Percentiles rank a stretch among this genome's conserved stretches.
Conservation (phyloP, 345 rosid genomes). For the Murraya koenigii region DNA sequence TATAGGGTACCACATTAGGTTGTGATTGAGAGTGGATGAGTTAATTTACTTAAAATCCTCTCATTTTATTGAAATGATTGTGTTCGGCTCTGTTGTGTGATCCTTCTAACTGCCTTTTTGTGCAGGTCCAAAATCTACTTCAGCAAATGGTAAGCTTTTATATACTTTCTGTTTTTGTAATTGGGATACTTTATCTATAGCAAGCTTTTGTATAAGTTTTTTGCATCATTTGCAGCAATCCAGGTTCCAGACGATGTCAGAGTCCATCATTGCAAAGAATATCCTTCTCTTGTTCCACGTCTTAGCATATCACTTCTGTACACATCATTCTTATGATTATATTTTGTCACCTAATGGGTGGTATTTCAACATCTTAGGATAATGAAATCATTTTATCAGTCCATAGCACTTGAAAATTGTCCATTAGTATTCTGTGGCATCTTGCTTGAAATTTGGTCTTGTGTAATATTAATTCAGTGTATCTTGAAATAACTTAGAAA, state of each 20-base stretch:
- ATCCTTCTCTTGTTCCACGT: constrained; percentile 51
- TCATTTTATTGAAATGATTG: constrained; percentile 9
- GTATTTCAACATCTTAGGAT: background rate
- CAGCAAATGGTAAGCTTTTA: constrained; percentile 72
- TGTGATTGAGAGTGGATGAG: background rate
- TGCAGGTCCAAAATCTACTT: constrained; percentile 86
- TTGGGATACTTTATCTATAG: background rate
- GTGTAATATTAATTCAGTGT: background rate
- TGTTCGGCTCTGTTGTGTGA: constrained; percentile 2
- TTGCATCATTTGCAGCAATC: constrained; percentile 57
- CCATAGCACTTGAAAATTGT: background rate
- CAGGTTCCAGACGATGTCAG: constrained; percentile 92
- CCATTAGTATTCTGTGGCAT: background rate
- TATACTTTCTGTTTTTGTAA: constrained; percentile 11
- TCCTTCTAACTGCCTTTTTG: background rate
- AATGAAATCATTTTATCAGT: background rate
- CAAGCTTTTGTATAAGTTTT: constrained; percentile 8
- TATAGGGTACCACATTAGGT: background rate
- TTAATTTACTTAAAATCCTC: background rate
- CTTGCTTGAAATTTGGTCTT: background rate
- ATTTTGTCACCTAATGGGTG: background rate
- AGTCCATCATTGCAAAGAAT: constrained; percentile 83
- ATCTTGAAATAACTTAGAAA: background rate
- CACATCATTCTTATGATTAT: background rate
- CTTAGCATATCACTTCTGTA: background rate